Evolutionary conservation across 345 rosid species (phyloP).

Genomic region (Schrenkiella parvula): DNA sequence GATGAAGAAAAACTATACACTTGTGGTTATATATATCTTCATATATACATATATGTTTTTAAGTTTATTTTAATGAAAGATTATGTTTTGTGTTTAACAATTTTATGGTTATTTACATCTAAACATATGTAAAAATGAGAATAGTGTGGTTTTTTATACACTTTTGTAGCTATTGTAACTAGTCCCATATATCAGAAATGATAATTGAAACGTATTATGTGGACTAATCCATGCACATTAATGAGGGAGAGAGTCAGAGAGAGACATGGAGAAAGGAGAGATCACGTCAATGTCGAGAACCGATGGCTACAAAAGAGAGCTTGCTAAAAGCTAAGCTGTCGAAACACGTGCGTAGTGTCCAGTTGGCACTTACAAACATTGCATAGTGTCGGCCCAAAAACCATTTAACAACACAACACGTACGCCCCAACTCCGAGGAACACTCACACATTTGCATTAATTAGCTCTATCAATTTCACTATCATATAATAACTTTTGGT

Average conservation of each 20-base stretch:
- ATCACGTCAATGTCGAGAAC: slow-evolving; percentile 11
- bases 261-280: background rate
- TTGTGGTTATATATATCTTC: too few species aligned
- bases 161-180: background rate
- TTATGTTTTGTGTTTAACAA: background rate
- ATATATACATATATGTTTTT: too few species aligned
- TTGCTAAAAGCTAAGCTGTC: slow-evolving; percentile 22
- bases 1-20: background rate
- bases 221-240: background rate
- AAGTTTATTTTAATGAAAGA: too few species aligned
- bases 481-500: background rate
- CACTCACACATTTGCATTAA: slow-evolving; percentile 5
- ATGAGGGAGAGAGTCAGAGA: background rate
- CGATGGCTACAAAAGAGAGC: background rate
- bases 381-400: slow-evolving; percentile 19
- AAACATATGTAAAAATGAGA: background rate
- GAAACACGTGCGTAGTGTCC: slow-evolving; percentile 16
- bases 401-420: background rate
- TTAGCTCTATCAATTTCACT: background rate
- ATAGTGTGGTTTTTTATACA: background rate
- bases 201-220: background rate
- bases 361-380: slow-evolving; percentile 22
- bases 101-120: background rate
- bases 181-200: background rate
- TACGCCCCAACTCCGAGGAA: slow-evolving; percentile 18